Evolutionary conservation across 2,329 filamentous ascomycete species (phyloP), one percentile per base, ranked within the genome.

Genomic region (Curvularia sp.): DNA sequence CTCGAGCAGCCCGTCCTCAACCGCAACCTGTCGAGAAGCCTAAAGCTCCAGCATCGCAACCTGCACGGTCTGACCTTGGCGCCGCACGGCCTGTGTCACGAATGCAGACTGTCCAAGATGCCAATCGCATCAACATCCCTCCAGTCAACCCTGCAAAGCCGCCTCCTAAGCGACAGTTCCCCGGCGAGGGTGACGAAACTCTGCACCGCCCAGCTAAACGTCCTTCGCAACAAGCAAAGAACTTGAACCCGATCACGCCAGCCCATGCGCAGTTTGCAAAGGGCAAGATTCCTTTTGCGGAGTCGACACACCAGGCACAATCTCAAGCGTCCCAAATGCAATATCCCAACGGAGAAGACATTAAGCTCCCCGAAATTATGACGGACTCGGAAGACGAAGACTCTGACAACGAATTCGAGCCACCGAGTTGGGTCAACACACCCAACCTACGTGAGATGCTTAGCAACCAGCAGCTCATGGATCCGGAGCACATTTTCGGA

Each of bases 371-470:
- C 0, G 95, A 99, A 67, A 98, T 99, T 67, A 88, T 93, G 63
- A 98, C 95, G 1, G 96, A 99, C 74, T 93, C 92, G 28, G 93
- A 97, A 70, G 92, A 96, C 58, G 90, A 94, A 48, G 90, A 94
- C 60, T 86, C 84, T 2, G 82, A 85, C 42, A 85, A 87, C 13
- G 84, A 83, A 32, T 87, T 91, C 70, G 81, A 79, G 53, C 86
- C 92, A 15, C 91, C 92, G 2, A 86, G 87, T 7, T 99, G 95
- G 95, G 93, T 92, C 4, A 90, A 97, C 72, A 92, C 92, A 2
- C 93, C 94, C 10, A 89, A 92, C 63, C 85, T 99, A 45, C 87
- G 89, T 18, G 83, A 86, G 52, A 86, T 92, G 54, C 85, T 99
- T 25, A 85, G 89, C 57, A 83, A 87, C 49, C 96, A 99, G 75